A percentile compares a stretch with the other conserved stretches of the same genome.
Evolutionary conservation across 2,329 filamentous ascomycete species (phyloP).

Genomic region (Ascochyta lentis): DNA sequence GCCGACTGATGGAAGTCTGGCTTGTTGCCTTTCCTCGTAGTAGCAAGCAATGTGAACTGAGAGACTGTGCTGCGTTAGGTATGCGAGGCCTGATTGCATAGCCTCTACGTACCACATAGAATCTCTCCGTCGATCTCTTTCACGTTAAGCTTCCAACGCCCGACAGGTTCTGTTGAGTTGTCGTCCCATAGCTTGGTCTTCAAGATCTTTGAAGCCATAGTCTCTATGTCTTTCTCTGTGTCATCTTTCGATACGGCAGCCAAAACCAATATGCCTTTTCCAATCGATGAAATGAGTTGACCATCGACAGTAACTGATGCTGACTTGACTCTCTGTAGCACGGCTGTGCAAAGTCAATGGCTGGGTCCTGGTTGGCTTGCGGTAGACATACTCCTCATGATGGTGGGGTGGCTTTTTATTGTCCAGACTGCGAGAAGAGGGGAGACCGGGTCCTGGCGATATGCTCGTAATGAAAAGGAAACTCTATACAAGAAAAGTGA

Average conservation of each 20-base stretch:
- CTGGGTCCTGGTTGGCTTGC: constrained; percentile 8
- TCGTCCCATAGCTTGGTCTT: constrained; percentile 94
- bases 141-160: constrained; percentile 86
- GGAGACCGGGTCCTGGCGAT: not conserved
- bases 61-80: constrained; percentile 68
- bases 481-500: constrained; percentile 1
- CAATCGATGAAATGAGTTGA: constrained; percentile 87
- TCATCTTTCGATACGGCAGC: constrained; percentile 91
- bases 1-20: constrained; percentile 93
- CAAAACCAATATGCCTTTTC: constrained; percentile 87
- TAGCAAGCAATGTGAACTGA: constrained; percentile 92
- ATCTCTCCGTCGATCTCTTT: constrained; percentile 89
- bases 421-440: not conserved
- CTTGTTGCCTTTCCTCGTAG: constrained; percentile 94
- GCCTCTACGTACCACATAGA: constrained; percentile 76
- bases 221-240: constrained; percentile 84
- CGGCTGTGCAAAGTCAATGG: constrained; percentile 63
- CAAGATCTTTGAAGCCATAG: constrained; percentile 82
- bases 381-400: constrained; percentile 31
- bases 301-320: constrained; percentile 95
- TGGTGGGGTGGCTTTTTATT: constrained; percentile 19
- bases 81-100: no score
- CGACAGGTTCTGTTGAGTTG: constrained; percentile 64
- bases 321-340: constrained; percentile 91
- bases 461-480: not conserved